Conservation (phyloP, 1,139 yeast species). For the Pneumocystis wakefieldiae region DNA sequence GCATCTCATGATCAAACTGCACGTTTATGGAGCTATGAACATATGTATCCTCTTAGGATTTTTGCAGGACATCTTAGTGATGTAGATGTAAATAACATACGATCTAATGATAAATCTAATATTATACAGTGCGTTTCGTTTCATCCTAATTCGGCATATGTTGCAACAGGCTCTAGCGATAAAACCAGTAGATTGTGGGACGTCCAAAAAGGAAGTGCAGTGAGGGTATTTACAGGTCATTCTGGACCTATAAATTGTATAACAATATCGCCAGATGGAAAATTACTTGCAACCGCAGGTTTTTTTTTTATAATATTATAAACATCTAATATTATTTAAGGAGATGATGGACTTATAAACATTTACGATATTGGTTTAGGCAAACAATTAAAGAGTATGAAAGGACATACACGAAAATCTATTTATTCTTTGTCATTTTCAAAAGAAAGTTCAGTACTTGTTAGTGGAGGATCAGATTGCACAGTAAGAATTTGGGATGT, state of each 20-base stretch:
- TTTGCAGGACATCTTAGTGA: slow-evolving; percentile 96
- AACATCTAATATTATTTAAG: slow-evolving; percentile 20
- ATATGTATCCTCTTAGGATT: slow-evolving; percentile 84
- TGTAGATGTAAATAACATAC: slow-evolving; percentile 40
- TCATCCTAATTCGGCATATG: slow-evolving; percentile 91
- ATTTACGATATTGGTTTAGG: slow-evolving; percentile 95
- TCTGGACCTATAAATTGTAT: slow-evolving; percentile 72
- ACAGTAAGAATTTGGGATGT: slow-evolving; percentile 99
- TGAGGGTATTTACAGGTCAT: slow-evolving; percentile 88
- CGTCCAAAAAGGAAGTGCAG: slow-evolving; percentile 72
- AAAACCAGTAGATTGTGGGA: slow-evolving; percentile 98
- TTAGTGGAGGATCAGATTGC: slow-evolving; percentile 90
- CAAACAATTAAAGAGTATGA: slow-evolving; percentile 45
- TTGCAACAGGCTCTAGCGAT: slow-evolving; percentile 89
- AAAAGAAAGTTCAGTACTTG: slow-evolving; percentile 86
- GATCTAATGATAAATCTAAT: neutral
- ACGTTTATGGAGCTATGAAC: slow-evolving; percentile 94
- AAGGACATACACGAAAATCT: slow-evolving; percentile 80
- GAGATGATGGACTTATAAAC: slow-evolving; percentile 79
- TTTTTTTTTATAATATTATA: neutral
- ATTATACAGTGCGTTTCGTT: slow-evolving; percentile 50
- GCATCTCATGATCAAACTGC: slow-evolving; percentile 98
- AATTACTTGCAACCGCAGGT: slow-evolving; percentile 80
- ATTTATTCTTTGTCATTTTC: slow-evolving; percentile 74
- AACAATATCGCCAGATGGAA: slow-evolving; percentile 90